phyloP scores from a whole-genome alignment of 441 rosid species.

The Brassica hybrid region DNA sequence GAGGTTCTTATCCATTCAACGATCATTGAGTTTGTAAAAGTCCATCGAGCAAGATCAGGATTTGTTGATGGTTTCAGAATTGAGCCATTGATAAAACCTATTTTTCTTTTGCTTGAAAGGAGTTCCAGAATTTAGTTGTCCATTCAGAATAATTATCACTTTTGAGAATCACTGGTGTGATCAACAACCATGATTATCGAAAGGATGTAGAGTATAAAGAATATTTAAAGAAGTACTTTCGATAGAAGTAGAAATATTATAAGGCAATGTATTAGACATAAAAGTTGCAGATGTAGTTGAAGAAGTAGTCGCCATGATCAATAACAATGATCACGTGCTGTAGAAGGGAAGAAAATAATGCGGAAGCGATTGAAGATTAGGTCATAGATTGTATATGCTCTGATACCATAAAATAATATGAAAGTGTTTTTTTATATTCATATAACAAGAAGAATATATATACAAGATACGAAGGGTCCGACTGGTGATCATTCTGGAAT shows the following conservation, averaged over 20 bases:
- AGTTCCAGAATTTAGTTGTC: not conserved
- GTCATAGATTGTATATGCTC: not conserved
- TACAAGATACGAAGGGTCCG: no score
- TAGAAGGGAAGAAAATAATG: not conserved
- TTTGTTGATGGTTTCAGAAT: not conserved
- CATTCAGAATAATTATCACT: not conserved
- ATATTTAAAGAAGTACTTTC: no score
- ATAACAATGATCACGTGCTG: not conserved
- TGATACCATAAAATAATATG: conserved; percentile 31
- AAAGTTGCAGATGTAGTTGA: not conserved
- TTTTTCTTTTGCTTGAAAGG: not conserved
- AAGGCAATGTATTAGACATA: not conserved
- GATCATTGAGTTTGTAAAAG: not conserved
- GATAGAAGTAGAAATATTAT: not conserved
- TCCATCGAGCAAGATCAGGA: not conserved
- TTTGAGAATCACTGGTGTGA: not conserved
- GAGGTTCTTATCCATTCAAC: not conserved
- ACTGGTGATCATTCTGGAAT: no score
- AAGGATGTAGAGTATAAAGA: not conserved
- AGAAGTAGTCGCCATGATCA: not conserved
- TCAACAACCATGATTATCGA: not conserved
- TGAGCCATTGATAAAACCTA: not conserved
- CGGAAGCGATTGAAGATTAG: not conserved
- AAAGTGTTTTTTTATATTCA: no score
- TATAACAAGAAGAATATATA: no score